Percentiles rank a stretch among this genome's conserved stretches.
Conservation (phyloP, 148 eudicot species). For the Nyssa sinensis region DNA sequence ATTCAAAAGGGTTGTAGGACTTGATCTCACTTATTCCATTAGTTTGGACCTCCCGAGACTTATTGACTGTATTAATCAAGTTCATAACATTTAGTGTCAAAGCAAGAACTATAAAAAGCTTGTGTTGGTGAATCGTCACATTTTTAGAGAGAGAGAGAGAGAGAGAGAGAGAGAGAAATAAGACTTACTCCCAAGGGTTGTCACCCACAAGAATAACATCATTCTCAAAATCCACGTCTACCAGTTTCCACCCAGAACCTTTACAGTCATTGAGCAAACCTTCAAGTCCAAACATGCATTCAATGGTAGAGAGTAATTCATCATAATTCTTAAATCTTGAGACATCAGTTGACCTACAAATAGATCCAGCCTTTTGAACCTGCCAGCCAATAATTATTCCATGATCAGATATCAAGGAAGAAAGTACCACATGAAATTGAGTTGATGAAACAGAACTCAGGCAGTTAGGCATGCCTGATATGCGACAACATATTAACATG, state of each 20-base stretch:
- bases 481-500: neutral
- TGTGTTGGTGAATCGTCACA: too few relatives aligned
- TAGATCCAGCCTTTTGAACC: slow-evolving; percentile 98
- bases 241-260: slow-evolving; percentile 88
- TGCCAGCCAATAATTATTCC: slow-evolving; percentile 17
- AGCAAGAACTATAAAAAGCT: too few relatives aligned
- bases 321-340: slow-evolving; percentile 78
- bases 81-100: too few relatives aligned
- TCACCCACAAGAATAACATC: slow-evolving; percentile 95
- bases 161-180: too few relatives aligned
- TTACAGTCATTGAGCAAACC: slow-evolving; percentile 73
- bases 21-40: too few relatives aligned
- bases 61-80: too few relatives aligned
- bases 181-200: slow-evolving; percentile 98
- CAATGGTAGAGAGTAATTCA: slow-evolving; percentile 73
- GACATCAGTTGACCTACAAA: slow-evolving; percentile 95
- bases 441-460: neutral
- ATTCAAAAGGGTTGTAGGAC: too few relatives aligned
- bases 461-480: neutral
- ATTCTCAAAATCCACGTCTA: slow-evolving; percentile 89
- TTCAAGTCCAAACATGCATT: slow-evolving; percentile 88
- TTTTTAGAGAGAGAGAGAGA: too few relatives aligned
- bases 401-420: neutral
- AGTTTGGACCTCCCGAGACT: too few relatives aligned
- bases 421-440: neutral